These are phyloP conservation scores for Wilcoxina mikolae DNA, from an alignment of 495 filamentous ascomycete species.

Conservation along the genomic window DNA sequence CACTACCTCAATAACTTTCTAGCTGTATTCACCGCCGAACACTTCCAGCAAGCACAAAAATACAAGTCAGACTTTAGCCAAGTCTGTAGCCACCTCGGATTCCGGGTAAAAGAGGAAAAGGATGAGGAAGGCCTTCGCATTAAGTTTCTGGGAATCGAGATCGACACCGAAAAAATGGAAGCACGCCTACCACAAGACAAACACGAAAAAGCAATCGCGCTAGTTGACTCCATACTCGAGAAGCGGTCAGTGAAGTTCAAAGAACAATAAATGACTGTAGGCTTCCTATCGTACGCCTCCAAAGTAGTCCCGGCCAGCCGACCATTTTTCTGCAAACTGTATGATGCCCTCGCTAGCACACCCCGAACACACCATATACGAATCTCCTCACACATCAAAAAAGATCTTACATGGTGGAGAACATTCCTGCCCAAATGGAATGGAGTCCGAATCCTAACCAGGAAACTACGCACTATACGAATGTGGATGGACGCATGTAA, in stretches of 20 bases:
- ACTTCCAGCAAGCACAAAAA: background rate
- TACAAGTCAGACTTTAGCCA: background rate
- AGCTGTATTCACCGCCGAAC: background rate
- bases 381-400: background rate
- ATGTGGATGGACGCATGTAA: background rate
- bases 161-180: conserved; percentile 15
- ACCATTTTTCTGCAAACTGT: background rate
- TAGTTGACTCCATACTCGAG: too few species aligned
- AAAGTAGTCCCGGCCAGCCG: background rate
- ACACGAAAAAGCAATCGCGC: conserved; percentile 12
- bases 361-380: background rate
- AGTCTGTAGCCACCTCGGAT: background rate
- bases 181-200: conserved; percentile 30
- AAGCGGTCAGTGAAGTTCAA: background rate
- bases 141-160: conserved; percentile 14
- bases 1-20: conserved; percentile 17
- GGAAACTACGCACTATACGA: background rate
- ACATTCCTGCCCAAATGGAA: background rate
- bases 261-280: background rate
- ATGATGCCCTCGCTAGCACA: background rate
- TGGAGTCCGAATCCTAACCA: background rate
- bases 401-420: background rate
- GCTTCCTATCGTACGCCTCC: background rate
- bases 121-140: conserved; percentile 31
- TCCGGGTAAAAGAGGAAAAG: background rate